A percentile compares a stretch with the other conserved stretches of the same genome.
Conservation (phyloP, 2,329 filamentous ascomycete species). For the Pseudovirgaria hyperparasitica region DNA sequence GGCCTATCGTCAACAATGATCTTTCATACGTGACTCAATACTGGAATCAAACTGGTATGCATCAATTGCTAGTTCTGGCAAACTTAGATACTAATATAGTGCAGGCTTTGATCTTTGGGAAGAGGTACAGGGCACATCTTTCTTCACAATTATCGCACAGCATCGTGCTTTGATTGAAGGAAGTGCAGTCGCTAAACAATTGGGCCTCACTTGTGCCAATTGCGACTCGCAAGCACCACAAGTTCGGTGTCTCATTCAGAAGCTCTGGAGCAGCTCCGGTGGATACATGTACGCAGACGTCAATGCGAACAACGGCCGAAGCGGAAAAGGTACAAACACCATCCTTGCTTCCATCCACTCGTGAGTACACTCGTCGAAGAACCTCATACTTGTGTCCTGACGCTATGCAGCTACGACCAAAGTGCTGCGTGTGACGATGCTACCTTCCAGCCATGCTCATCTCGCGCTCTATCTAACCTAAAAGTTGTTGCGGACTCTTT, state of each 20-base stretch:
- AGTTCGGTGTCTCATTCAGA: conserved; percentile 58
- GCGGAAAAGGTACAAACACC: conserved; percentile 58
- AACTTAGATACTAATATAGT: no score
- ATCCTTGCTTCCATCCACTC: conserved; percentile 36
- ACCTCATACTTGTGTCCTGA: conserved; percentile 1
- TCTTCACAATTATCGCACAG: conserved; percentile 60
- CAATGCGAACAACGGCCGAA: conserved; percentile 40
- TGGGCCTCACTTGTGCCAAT: conserved; percentile 44
- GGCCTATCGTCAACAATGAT: conserved; percentile 65
- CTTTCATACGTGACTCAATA: conserved; percentile 62
- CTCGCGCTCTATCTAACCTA: conserved; percentile 49
- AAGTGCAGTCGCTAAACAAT: conserved; percentile 44
- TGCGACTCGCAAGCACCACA: conserved; percentile 55
- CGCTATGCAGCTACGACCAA: conserved; percentile 49
- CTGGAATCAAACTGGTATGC: conserved; percentile 40
- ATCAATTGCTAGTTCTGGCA: no score
- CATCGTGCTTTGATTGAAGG: conserved; percentile 54
- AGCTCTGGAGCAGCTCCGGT: conserved; percentile 54
- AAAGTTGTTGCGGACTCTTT: conserved; percentile 64
- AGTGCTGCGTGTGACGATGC: conserved; percentile 48
- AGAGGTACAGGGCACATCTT: conserved; percentile 61
- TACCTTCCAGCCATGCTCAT: conserved; percentile 68
- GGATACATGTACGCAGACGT: conserved; percentile 57
- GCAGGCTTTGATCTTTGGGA: conserved; percentile 77
- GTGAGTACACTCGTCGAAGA: conserved; percentile 6